These are phyloP conservation scores for Saccharomycopsis hybrid DNA, from an alignment of 1,139 yeast species.

Conservation along the genomic window DNA sequence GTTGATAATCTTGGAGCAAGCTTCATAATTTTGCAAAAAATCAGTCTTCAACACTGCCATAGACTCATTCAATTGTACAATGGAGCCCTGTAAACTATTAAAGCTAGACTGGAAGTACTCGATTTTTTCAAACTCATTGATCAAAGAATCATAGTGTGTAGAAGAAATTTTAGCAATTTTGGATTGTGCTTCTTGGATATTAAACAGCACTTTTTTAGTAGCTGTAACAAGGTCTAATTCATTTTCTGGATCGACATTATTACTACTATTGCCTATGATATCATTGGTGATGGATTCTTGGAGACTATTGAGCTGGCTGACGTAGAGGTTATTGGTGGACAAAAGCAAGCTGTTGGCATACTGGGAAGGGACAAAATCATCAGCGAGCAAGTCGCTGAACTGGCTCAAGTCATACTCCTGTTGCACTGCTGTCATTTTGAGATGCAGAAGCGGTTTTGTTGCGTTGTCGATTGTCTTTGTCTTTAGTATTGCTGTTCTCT, in stretches of 20 bases:
- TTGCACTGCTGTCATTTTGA: neutral
- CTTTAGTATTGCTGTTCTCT: no score
- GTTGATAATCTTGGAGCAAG: slow-evolving; percentile 29
- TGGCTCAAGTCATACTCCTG: slow-evolving; percentile 36
- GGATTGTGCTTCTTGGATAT: slow-evolving; percentile 62
- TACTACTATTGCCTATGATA: slow-evolving; percentile 25
- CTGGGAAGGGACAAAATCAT: slow-evolving; percentile 46
- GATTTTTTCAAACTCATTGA: slow-evolving; percentile 48
- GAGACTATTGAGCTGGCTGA: neutral
- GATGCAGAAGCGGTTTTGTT: no score
- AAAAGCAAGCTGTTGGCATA: slow-evolving; percentile 65
- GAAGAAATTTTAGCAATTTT: slow-evolving; percentile 47
- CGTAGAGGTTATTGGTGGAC: slow-evolving; percentile 45
- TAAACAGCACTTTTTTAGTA: slow-evolving; percentile 66
- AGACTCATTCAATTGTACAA: slow-evolving; percentile 54
- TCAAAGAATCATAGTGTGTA: slow-evolving; percentile 48
- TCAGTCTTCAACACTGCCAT: slow-evolving; percentile 65
- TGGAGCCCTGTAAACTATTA: slow-evolving; percentile 41
- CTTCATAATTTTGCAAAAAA: slow-evolving; percentile 63
- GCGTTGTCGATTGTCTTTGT: no score
- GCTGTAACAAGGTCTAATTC: slow-evolving; percentile 64
- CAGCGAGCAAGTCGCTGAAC: slow-evolving; percentile 55
- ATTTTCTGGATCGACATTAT: slow-evolving; percentile 35
- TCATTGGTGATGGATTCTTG: neutral
- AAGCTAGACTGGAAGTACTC: slow-evolving; percentile 38